phyloP scores from a whole-genome alignment of 2,329 filamentous ascomycete genomes.

The Hypoxylon sp. region DNA sequence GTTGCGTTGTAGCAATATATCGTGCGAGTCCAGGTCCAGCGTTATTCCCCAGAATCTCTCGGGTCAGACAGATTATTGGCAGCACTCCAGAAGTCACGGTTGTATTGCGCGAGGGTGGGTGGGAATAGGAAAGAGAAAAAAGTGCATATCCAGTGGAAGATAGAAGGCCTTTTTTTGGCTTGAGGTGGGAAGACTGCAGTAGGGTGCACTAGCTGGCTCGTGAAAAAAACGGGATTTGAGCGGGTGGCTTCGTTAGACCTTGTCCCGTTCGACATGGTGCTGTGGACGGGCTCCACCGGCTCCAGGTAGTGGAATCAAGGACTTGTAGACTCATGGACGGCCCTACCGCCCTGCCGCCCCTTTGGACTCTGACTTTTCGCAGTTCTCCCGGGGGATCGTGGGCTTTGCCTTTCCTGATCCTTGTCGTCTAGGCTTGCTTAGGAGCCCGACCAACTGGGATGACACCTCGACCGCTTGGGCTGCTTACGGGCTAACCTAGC shows the following conservation, averaged over 20 bases:
- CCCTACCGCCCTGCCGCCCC: slow-evolving; percentile 34
- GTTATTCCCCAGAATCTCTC: slow-evolving; percentile 34
- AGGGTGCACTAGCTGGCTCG: slow-evolving; percentile 39
- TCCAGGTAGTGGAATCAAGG: slow-evolving; percentile 28
- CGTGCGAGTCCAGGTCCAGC: slow-evolving; percentile 38
- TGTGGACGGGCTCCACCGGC: slow-evolving; percentile 33
- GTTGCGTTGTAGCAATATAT: slow-evolving; percentile 47
- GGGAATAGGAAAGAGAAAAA: slow-evolving; percentile 38
- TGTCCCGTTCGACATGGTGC: slow-evolving; percentile 30
- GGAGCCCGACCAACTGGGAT: slow-evolving; percentile 46
- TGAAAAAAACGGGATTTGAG: slow-evolving; percentile 39
- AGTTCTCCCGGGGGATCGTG: slow-evolving; percentile 25
- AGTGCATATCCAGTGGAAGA: slow-evolving; percentile 37
- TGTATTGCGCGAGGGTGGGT: slow-evolving; percentile 50
- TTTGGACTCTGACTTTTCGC: slow-evolving; percentile 22
- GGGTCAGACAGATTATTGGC: slow-evolving; percentile 40
- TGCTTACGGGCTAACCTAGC: slow-evolving; percentile 34
- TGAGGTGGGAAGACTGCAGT: slow-evolving; percentile 20
- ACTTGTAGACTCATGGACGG: slow-evolving; percentile 28
- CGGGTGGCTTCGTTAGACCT: slow-evolving; percentile 40
- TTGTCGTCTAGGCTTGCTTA: slow-evolving; percentile 34
- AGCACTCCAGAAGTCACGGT: slow-evolving; percentile 37
- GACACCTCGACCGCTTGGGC: slow-evolving; percentile 41
- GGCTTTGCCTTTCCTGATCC: slow-evolving; percentile 35
- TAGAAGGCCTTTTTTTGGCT: slow-evolving; percentile 29